Percentiles rank a stretch among this genome's conserved stretches.
These are phyloP conservation scores for Geotrichum citri-aurantii DNA, from an alignment of 1,139 yeast genomes.

Conservation along the genomic window DNA sequence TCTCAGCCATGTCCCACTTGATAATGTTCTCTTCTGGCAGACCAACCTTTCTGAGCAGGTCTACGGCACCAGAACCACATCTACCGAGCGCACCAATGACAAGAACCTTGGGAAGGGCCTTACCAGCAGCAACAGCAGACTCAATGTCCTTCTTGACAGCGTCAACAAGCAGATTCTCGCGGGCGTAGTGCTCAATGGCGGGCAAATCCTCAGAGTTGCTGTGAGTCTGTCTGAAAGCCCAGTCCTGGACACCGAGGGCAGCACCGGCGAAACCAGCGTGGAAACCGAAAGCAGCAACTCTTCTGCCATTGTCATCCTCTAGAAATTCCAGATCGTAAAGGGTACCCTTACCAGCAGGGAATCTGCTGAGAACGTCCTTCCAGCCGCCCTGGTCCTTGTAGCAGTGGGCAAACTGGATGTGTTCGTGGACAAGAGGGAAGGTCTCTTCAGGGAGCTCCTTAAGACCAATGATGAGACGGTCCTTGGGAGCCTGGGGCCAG, in stretches of 20 bases:
- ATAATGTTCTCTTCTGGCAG: slow-evolving; percentile 75
- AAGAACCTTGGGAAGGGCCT: slow-evolving; percentile 68
- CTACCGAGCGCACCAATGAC: slow-evolving; percentile 97
- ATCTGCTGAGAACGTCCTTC: slow-evolving; percentile 82
- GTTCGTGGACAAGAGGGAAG: slow-evolving; percentile 92
- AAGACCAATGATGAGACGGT: slow-evolving; percentile 84
- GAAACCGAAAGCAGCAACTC: slow-evolving; percentile 98
- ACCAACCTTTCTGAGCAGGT: slow-evolving; percentile 74
- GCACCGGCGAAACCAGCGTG: slow-evolving; percentile 99
- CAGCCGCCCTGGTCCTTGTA: slow-evolving; percentile 97
- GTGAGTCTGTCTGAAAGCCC: slow-evolving; percentile 85
- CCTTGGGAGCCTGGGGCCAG: slow-evolving; percentile 86
- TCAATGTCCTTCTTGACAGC: slow-evolving; percentile 61
- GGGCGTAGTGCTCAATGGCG: slow-evolving; percentile 75
- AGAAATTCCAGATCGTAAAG: slow-evolving; percentile 91
- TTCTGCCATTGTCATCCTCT: slow-evolving; percentile 90
- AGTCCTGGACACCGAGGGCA: slow-evolving; percentile 86
- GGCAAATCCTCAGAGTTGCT: slow-evolving; percentile 53
- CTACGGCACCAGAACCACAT: slow-evolving; percentile 98
- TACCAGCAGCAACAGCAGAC: slow-evolving; percentile 56
- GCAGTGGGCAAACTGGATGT: slow-evolving; percentile 97
- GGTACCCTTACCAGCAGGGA: slow-evolving; percentile 85
- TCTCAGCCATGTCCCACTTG: slow-evolving; percentile 97
- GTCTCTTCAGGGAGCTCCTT: slow-evolving; percentile 94
- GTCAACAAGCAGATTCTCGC: slow-evolving; percentile 64